Evolutionary conservation across 768 basidiomycete genomes (phyloP), one percentile per base, ranked within the genome.

Genomic region (Pleurotus djamor): DNA sequence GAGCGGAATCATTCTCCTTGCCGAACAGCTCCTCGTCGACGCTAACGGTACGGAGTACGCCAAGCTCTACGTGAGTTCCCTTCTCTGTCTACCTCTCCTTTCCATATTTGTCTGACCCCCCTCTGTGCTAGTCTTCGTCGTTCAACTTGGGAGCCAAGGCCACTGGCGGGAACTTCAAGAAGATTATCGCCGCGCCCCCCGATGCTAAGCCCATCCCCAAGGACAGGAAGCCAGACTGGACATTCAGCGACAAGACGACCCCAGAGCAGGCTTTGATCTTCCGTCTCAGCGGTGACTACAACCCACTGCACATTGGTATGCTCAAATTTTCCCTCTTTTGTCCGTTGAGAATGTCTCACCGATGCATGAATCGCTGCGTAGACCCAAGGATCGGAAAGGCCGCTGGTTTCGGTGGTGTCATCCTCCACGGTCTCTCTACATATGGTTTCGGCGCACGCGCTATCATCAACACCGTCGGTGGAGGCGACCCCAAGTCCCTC

Each of bases 391-490:
- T 91, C 41, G 93, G 92, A n/a, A 69, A 84, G 63, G 78, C 76
- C 6, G 79, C 86, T 14, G 91, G 92, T 9, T 94, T 96, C 66
- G 91, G 91, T 2, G 93, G 88, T 50, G 85, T 88, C 38, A 94
- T 96, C 65, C 80, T 95, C 2, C 93, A 96, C 67, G 93, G 93
- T 33, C 79, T 95, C 28, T 87, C 89, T 16, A 84, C 88, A 0
- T 94, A 83, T 68, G 93, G 93, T 8, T 93, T 93, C 68, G 89
- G 80, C 6, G 94, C 91, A 3, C 86, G 92, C 45, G 90, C 85
- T 1, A 72, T 95, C 57, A 77, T 96, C 61, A 79, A 81, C 59
- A 78, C 79, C 1, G 79, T 87, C 10, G 91, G 84, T 0, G 81
- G 78, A 0, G 81, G 81, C 47, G 83, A 90, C 63, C 80, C 88